Conservation (phyloP, 2,329 filamentous ascomycete species). For the Trichoderma guizhouense region DNA sequence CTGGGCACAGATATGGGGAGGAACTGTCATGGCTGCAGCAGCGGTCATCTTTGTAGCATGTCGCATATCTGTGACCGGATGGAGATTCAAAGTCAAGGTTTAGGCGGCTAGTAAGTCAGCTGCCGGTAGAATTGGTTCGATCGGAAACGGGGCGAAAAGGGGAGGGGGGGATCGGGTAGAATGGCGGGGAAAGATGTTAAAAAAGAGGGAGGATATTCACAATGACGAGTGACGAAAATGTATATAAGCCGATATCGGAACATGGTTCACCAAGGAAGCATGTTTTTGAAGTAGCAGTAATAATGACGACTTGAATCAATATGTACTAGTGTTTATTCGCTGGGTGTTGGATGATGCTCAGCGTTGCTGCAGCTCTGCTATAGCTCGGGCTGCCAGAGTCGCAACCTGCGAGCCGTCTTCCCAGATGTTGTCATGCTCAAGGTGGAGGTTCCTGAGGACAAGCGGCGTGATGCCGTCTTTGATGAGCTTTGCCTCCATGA, state of each 20-base stretch:
- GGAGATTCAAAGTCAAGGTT: conserved; percentile 35
- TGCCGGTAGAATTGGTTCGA: neutral
- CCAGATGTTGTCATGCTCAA: conserved; percentile 64
- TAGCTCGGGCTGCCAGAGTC: conserved; percentile 37
- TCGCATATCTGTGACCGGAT: conserved; percentile 36
- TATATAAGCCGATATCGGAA: conserved; percentile 12
- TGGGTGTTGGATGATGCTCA: neutral
- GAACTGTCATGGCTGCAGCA: conserved; percentile 37
- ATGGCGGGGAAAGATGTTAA: neutral
- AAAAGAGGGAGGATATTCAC: neutral
- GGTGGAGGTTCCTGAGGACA: conserved; percentile 44
- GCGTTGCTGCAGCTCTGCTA: neutral
- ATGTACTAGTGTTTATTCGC: neutral
- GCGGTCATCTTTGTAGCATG: conserved; percentile 32
- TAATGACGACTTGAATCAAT: neutral
- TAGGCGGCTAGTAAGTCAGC: conserved; percentile 20
- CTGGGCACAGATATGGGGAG: conserved; percentile 48
- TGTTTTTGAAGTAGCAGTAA: neutral
- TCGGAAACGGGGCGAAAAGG: neutral
- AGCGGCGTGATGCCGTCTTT: conserved; percentile 35
- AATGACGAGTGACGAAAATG: neutral
- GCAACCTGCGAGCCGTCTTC: conserved; percentile 56
- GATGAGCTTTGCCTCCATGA: conserved; percentile 49
- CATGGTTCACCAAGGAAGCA: neutral
- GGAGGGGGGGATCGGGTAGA: neutral